Base-by-base conservation (phyloP, 2,329 filamentous ascomycete genomes). In the Colletotrichum sp. region DNA sequence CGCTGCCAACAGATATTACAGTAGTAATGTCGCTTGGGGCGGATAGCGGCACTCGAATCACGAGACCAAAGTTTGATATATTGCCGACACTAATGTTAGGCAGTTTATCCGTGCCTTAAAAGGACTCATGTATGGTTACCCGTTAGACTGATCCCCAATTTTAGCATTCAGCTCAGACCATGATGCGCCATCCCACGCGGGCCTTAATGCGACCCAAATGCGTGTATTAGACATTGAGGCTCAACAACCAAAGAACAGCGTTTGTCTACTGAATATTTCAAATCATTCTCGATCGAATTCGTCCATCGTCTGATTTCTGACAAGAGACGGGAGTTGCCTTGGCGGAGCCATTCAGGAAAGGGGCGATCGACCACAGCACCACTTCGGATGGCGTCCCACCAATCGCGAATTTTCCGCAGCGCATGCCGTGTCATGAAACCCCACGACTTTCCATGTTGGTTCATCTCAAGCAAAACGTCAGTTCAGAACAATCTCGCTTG, bases 401-500 rank as follows among this genome's bases (percentile, higher is more conserved):
- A 64, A 64, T 64, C 30, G 60, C 32, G 7, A 36, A 64, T 36
- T 64, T 64, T 64, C 60, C 32, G 6, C 30, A n/a, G 16, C n/a
- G 32, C 32, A 64, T 39, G 60, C 60, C 12, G 30, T 26, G 60
- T 39, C n/a, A 13, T 39, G 60, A 39, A 64, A 28, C 63, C 36
- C 60, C 60, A 10, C n/a, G 60, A 34, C 30, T 52, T 26, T 36
- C 60, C 32, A 32, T 34, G 32, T n/a, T 39, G 32, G 32, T 64
- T 26, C 32, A 64, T 64, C 21, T 64, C 62, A 18, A 44, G 52
- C 49, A 32, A 67, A 67, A 30, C 59, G 18, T 59, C 69, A 60
- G 60, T 32, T 59, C 24, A 26, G 49, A 30, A 16, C 62, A 72
- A 72, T 72, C 44, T 72, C 62, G 69, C 69, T 72, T 67, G 69